phyloP scores from a whole-genome alignment of 345 rosid genomes.

The Cochlearia excelsa region DNA sequence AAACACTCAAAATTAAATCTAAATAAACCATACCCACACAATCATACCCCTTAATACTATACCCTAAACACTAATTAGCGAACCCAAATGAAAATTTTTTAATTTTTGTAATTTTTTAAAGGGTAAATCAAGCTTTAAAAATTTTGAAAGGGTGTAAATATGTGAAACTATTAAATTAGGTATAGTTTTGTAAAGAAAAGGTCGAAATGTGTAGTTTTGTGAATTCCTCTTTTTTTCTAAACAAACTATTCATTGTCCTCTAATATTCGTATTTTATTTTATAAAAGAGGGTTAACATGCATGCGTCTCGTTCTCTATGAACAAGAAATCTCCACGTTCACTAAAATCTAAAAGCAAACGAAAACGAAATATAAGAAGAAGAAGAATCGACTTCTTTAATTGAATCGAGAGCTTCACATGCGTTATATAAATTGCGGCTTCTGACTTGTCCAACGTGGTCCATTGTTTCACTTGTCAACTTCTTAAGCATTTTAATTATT shows the following conservation, averaged over 20 bases:
- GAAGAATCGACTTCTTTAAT: slow-evolving; percentile 31
- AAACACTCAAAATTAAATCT: too few relatives aligned
- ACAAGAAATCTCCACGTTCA: slow-evolving; percentile 39
- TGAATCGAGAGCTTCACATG: slow-evolving; percentile 30
- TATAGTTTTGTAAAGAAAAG: too few relatives aligned
- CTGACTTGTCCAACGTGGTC: slow-evolving; percentile 33
- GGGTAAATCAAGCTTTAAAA: too few relatives aligned
- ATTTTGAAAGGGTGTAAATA: too few relatives aligned
- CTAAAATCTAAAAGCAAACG: slow-evolving; percentile 31
- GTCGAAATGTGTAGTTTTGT: too few relatives aligned
- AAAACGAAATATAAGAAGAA: slow-evolving; percentile 34
- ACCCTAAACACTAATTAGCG: too few relatives aligned
- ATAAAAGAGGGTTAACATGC: slow-evolving; percentile 12
- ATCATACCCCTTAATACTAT: too few relatives aligned
- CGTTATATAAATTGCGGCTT: slow-evolving; percentile 1
- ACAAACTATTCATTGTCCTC: slow-evolving; percentile 25
- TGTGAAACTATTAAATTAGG: too few relatives aligned
- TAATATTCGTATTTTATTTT: slow-evolving; percentile 5
- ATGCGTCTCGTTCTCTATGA: slow-evolving; percentile 16
- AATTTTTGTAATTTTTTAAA: too few relatives aligned
- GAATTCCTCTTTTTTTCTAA: neutral
- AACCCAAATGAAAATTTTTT: too few relatives aligned
- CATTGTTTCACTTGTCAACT: slow-evolving; percentile 36
- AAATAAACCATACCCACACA: too few relatives aligned
- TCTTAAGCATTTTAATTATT: slow-evolving; percentile 21